These are phyloP conservation scores for Candida koratica DNA, from an alignment of 805 yeast species.

Conservation along the genomic window DNA sequence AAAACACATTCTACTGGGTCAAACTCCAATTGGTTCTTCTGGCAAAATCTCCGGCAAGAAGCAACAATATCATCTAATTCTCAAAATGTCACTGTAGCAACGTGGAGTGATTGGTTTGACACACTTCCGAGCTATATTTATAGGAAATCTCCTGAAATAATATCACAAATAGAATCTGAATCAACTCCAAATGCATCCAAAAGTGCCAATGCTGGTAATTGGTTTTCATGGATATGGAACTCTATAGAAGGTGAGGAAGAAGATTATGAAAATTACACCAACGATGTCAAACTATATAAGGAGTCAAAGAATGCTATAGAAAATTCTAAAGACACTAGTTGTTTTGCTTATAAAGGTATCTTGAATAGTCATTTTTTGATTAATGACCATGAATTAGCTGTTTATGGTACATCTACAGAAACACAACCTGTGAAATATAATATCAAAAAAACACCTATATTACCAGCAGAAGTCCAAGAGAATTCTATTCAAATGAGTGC, in stretches of 20 bases:
- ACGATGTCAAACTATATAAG: conserved; percentile 24
- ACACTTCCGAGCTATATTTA: conserved; percentile 3
- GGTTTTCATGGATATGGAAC: conserved; percentile 28
- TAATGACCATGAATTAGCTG: conserved; percentile 29
- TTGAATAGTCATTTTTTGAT: conserved; percentile 14
- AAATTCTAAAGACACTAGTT: conserved; percentile 26
- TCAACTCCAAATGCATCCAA: neutral
- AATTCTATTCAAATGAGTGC: conserved; percentile 16
- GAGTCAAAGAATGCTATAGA: conserved; percentile 34
- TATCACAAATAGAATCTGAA: conserved; percentile 7
- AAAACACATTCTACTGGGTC: neutral
- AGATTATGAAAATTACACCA: conserved; percentile 20
- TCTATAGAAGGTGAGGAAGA: conserved; percentile 13
- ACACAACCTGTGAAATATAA: conserved; percentile 31
- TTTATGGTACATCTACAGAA: conserved; percentile 31
- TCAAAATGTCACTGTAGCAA: neutral
- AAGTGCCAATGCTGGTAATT: conserved; percentile 7
- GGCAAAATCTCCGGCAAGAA: too few relatives aligned
- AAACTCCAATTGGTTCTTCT: conserved; percentile 5
- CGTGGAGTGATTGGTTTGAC: conserved; percentile 9
- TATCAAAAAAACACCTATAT: conserved; percentile 28
- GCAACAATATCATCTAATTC: too few relatives aligned
- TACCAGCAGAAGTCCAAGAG: conserved; percentile 36
- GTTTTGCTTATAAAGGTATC: conserved; percentile 30
- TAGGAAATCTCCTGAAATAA: conserved; percentile 5